Percentiles rank a stretch among this genome's conserved stretches.
Evolutionary conservation across 2,329 filamentous ascomycete genomes (phyloP).

Genomic region (Tolypocladium amazonense): DNA sequence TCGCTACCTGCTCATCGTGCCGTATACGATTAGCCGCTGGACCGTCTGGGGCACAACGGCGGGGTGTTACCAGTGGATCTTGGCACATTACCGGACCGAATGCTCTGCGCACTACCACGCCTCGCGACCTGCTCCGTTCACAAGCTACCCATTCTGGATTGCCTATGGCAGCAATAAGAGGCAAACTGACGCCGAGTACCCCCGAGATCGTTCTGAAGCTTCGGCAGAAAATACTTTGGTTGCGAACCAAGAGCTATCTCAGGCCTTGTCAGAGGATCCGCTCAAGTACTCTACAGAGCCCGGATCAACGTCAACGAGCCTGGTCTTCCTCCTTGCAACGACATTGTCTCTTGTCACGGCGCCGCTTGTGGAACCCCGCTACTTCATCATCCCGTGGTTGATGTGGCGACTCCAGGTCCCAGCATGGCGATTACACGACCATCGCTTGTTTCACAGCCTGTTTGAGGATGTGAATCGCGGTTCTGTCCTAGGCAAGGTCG

Average conservation of each 20-base stretch:
- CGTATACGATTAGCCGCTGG: conserved; percentile 65
- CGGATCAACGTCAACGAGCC: conserved; percentile 36
- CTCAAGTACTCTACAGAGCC: conserved; percentile 16
- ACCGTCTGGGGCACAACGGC: conserved; percentile 54
- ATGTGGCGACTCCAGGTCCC: conserved; percentile 81
- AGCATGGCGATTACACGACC: conserved; percentile 22
- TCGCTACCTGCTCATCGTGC: conserved; percentile 55
- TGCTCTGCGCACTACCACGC: neutral
- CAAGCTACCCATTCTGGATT: conserved; percentile 18
- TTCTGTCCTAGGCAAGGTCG: neutral
- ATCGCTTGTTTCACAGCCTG: conserved; percentile 1
- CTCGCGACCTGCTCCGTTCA: conserved; percentile 8
- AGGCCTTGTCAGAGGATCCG: conserved; percentile 13
- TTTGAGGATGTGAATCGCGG: neutral
- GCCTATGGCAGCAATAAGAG: neutral
- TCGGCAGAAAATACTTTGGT: neutral
- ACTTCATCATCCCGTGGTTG: conserved; percentile 92
- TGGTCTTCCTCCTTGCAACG: conserved; percentile 57
- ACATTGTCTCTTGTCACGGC: conserved; percentile 74
- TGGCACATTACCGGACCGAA: neutral
- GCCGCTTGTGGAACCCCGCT: conserved; percentile 87
- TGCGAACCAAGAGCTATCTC: conserved; percentile 1
- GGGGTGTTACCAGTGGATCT: conserved; percentile 21
- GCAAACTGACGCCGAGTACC: conserved; percentile 6
- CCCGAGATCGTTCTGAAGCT: neutral